Conservation (phyloP, 2,329 filamentous ascomycete genomes). For the Pseudogymnoascus sp. region DNA sequence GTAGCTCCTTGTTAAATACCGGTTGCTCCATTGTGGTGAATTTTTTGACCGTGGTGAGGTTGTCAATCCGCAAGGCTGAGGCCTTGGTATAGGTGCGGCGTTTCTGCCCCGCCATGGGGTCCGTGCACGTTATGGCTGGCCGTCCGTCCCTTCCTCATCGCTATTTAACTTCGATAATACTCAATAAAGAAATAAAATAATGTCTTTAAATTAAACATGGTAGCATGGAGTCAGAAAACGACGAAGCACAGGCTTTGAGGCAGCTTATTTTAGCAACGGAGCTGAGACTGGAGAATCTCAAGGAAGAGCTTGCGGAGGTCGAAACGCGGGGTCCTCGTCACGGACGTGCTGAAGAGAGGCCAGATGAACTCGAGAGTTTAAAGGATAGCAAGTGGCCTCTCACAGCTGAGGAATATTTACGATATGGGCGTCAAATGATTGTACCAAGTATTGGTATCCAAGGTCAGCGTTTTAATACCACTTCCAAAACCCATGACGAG, state of each 20-base stretch:
- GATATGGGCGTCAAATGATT: constrained; percentile 88
- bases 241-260: constrained; percentile 26
- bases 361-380: constrained; percentile 6
- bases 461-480: constrained; percentile 37
- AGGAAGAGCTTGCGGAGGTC: constrained; percentile 33
- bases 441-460: constrained; percentile 70
- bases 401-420: constrained; percentile 62
- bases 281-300: constrained; percentile 38
- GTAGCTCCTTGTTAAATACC: constrained; percentile 51
- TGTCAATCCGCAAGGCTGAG: constrained; percentile 2
- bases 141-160: background rate
- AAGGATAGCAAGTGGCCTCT: constrained; percentile 56
- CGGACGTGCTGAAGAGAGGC: constrained; percentile 9
- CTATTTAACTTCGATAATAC: background rate
- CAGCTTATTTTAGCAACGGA: constrained; percentile 41
- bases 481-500: background rate
- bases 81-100: background rate
- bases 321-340: constrained; percentile 15
- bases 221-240: background rate
- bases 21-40: constrained; percentile 23
- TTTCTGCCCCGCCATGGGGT: constrained; percentile 3
- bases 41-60: constrained; percentile 1
- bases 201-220: background rate
- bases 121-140: background rate
- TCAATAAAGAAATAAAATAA: background rate